Evolutionary conservation across 2,329 filamentous ascomycete genomes (phyloP).

Genomic region (Phialemoniopsis sp.): DNA sequence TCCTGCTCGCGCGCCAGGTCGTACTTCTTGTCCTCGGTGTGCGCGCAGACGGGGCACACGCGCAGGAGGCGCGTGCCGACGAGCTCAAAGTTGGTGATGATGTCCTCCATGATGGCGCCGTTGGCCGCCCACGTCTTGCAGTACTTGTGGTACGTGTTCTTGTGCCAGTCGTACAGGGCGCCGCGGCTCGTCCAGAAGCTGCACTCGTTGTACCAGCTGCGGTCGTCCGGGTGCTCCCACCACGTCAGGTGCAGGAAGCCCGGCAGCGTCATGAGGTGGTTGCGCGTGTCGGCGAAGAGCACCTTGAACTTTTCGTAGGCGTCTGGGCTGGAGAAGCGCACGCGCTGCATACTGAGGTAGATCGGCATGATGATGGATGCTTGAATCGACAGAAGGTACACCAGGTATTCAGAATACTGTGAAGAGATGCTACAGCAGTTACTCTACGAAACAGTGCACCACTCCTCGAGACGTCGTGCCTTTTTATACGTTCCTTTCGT

Average conservation of each 20-base stretch:
- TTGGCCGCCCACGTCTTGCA: constrained; percentile 4
- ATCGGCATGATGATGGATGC: not conserved
- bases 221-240: constrained; percentile 5
- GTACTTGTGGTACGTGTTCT: constrained; percentile 6
- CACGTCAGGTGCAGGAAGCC: constrained; percentile 5
- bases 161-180: constrained; percentile 5
- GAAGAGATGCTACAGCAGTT: too few relatives aligned
- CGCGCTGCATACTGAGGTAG: not conserved
- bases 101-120: constrained; percentile 4
- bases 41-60: constrained; percentile 3
- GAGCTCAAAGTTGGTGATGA: constrained; percentile 5
- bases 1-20: constrained; percentile 3
- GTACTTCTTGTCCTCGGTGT: constrained; percentile 5
- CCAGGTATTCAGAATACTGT: too few relatives aligned
- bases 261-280: constrained; percentile 5
- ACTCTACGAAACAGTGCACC: too few relatives aligned
- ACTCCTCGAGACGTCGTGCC: too few relatives aligned
- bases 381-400: too few relatives aligned
- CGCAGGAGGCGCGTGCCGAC: constrained; percentile 2
- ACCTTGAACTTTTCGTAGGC: constrained; percentile 6
- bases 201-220: constrained; percentile 6
- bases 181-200: constrained; percentile 5
- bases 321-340: constrained; percentile 2
- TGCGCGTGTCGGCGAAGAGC: constrained; percentile 3
- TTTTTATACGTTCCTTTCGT: too few relatives aligned